A percentile compares a stretch with the other conserved stretches of the same genome.
Evolutionary conservation across 805 yeast genomes (phyloP).

Genomic region (Priceomyces carsonii): DNA sequence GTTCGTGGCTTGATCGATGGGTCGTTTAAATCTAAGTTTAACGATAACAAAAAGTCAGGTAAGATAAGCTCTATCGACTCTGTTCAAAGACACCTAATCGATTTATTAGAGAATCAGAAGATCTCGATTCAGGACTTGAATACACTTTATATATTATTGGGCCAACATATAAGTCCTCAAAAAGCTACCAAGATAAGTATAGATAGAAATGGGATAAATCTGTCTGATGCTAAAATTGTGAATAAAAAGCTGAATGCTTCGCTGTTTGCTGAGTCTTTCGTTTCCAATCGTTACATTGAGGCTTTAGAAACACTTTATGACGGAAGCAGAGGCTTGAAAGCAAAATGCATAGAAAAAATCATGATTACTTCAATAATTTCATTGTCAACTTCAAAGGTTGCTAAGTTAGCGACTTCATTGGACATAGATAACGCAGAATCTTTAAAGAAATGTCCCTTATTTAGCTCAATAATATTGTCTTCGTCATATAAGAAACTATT

Average conservation of each 20-base stretch:
- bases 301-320: constrained; percentile 57
- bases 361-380: constrained; percentile 55
- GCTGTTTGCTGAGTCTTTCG: constrained; percentile 55
- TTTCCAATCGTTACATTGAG: constrained; percentile 58
- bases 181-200: constrained; percentile 15
- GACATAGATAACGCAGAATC: constrained; percentile 44
- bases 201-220: constrained; percentile 6
- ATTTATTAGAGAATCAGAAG: constrained; percentile 47
- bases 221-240: constrained; percentile 12
- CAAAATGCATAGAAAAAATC: constrained; percentile 46
- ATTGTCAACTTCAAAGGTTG: constrained; percentile 43
- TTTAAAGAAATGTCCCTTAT: constrained; percentile 52
- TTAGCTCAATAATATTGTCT: constrained; percentile 55
- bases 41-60: constrained; percentile 50
- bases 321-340: constrained; percentile 55
- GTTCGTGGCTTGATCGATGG: constrained; percentile 62
- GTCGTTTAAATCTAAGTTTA: constrained; percentile 45
- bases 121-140: constrained; percentile 48
- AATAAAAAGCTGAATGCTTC: constrained; percentile 23
- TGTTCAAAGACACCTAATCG: constrained; percentile 55
- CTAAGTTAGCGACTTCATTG: constrained; percentile 44
- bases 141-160: constrained; percentile 47
- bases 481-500: constrained; percentile 43
- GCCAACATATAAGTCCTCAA: constrained; percentile 30
- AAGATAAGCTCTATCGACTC: constrained; percentile 44